A percentile compares a stretch with the other conserved stretches of the same genome.
These are phyloP conservation scores for Xylaria sp. DNA, from an alignment of 2,329 filamentous ascomycete genomes.

Conservation along the genomic window DNA sequence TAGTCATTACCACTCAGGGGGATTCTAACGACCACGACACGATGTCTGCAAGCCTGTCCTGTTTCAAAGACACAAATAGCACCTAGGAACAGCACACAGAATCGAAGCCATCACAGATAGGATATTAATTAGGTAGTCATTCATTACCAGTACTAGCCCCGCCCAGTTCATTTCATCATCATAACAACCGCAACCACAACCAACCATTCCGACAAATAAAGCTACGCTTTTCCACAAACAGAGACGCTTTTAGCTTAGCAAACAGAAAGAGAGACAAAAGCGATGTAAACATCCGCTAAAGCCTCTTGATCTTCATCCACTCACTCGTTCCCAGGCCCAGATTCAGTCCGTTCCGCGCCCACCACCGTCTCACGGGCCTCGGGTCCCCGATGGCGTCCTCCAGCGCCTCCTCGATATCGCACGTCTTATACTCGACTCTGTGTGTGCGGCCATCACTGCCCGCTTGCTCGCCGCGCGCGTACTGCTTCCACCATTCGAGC, in stretches of 20 bases:
- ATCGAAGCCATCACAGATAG: no score
- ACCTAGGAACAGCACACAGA: no score
- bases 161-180: no score
- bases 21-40: no score
- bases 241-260: no score
- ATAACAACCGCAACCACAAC: background rate
- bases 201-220: background rate
- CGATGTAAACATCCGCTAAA: slow-evolving; percentile 38
- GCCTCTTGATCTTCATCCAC: slow-evolving; percentile 77
- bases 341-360: slow-evolving; percentile 78
- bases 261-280: background rate
- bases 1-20: no score
- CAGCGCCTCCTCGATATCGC: slow-evolving; percentile 89
- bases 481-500: slow-evolving; percentile 86
- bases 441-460: slow-evolving; percentile 51
- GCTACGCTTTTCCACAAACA: no score
- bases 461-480: slow-evolving; percentile 51
- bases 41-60: no score
- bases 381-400: slow-evolving; percentile 77
- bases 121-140: no score
- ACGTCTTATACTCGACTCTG: slow-evolving; percentile 86
- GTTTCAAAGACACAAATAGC: no score
- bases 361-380: slow-evolving; percentile 74
- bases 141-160: no score
- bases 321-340: slow-evolving; percentile 77